A percentile compares a stretch with the other conserved stretches of the same genome.
phyloP scores from a whole-genome alignment of 148 eudicot genomes.

The Chenopodium album region DNA sequence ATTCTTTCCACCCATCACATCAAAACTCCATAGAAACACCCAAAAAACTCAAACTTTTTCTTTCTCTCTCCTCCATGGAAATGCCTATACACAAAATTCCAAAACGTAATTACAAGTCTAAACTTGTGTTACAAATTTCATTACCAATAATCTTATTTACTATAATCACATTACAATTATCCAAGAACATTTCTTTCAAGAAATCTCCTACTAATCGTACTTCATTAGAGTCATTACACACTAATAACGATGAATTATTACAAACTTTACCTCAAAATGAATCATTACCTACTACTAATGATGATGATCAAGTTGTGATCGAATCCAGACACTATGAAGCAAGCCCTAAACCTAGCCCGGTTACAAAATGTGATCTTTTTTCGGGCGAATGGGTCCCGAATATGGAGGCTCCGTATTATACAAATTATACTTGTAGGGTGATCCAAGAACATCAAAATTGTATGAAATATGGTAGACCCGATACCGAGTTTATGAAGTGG shows the following conservation, averaged over 20 bases:
- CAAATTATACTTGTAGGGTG: slow-evolving; percentile 45
- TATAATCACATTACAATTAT: slow-evolving; percentile 30
- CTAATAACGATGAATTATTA: background rate
- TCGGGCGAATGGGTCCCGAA: slow-evolving; percentile 63
- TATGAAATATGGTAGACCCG: slow-evolving; percentile 56
- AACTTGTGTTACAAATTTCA: slow-evolving; percentile 25
- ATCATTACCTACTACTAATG: no score
- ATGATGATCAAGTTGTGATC: no score
- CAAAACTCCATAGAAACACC: background rate
- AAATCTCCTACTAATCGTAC: slow-evolving; percentile 9
- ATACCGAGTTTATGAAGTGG: slow-evolving; percentile 54
- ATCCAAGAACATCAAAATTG: slow-evolving; percentile 61
- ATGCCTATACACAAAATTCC: slow-evolving; percentile 15
- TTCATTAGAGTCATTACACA: background rate
- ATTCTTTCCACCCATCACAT: background rate
- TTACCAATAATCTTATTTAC: slow-evolving; percentile 38
- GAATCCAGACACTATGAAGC: no score
- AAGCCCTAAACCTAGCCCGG: no score
- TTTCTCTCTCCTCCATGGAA: slow-evolving; percentile 22
- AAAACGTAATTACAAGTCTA: slow-evolving; percentile 22
- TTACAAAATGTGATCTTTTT: slow-evolving; percentile 45
- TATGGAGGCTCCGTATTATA: slow-evolving; percentile 53
- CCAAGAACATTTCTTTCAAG: slow-evolving; percentile 20
- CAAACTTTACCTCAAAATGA: background rate
- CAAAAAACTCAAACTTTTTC: background rate